A percentile compares a stretch with the other conserved stretches of the same genome.
Conservation (phyloP, 176 grass and related monocot species). For the Melocanna baccifera region DNA sequence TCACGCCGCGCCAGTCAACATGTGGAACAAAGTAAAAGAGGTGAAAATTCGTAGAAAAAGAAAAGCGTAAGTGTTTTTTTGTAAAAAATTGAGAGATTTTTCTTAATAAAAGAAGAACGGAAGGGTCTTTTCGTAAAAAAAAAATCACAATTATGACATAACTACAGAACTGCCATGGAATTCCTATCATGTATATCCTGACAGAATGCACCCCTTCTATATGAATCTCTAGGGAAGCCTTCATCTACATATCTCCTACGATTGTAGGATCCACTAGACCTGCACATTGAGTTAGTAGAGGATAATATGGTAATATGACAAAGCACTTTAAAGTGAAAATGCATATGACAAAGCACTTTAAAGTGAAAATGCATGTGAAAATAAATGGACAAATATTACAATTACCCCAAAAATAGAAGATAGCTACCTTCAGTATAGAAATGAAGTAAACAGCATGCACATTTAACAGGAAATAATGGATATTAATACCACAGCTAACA, state of each 20-base stretch:
- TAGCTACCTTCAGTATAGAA: too few relatives aligned
- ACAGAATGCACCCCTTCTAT: constrained; percentile 62
- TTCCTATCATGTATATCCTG: constrained; percentile 64
- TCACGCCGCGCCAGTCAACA: too few relatives aligned
- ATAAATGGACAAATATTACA: neutral
- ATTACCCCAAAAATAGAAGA: neutral
- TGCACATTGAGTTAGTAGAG: constrained; percentile 54
- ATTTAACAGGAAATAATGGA: neutral
- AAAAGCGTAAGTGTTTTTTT: too few relatives aligned
- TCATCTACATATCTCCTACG: constrained; percentile 71
- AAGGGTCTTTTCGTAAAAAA: too few relatives aligned
- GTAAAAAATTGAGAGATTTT: too few relatives aligned
- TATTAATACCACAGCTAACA: neutral
- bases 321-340: constrained; percentile 11
- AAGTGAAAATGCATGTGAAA: neutral
- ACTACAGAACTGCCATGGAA: too few relatives aligned
- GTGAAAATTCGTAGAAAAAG: too few relatives aligned
- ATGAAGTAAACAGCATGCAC: too few relatives aligned
- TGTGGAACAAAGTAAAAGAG: too few relatives aligned
- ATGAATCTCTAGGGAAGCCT: constrained; percentile 58
- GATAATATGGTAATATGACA: constrained; percentile 36
- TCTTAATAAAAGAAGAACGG: too few relatives aligned
- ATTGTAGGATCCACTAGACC: constrained; percentile 70
- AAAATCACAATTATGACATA: too few relatives aligned
- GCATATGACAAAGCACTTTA: neutral